Conservation (phyloP, 305 asterid genomes). For the Euphrasia arctica region DNA sequence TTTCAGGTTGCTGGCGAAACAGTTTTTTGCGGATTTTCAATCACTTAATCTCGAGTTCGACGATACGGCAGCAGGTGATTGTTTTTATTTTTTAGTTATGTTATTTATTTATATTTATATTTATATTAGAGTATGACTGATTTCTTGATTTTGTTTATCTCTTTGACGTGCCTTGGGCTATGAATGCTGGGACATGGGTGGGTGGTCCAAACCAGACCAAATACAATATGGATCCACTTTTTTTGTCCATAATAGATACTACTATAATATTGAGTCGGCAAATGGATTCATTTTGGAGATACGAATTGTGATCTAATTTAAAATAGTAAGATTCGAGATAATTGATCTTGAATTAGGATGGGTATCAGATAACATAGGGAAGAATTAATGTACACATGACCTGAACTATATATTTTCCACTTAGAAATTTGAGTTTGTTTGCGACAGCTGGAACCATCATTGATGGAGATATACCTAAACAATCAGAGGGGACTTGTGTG, state of each 20-base stretch:
- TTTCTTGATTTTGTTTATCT: conserved; percentile 24
- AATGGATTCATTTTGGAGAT: conserved; percentile 1
- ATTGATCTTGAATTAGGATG: conserved; percentile 5
- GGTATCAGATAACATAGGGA: conserved; percentile 3
- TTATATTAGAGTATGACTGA: neutral
- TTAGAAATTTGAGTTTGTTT: conserved; percentile 13
- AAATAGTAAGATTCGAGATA: conserved; percentile 1
- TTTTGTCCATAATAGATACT: no score
- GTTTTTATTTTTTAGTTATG: conserved; percentile 9
- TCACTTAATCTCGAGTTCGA: conserved; percentile 79
- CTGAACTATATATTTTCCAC: neutral
- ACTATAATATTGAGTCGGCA: no score
- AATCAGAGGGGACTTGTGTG: conserved; percentile 37
- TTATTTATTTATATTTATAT: no score
- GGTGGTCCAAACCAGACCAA: neutral
- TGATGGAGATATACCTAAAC: conserved; percentile 53
- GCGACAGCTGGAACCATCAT: conserved; percentile 40
- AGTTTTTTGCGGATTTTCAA: conserved; percentile 74
- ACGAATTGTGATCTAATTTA: neutral
- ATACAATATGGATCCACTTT: neutral
- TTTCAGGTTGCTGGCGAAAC: conserved; percentile 86
- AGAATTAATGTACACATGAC: neutral
- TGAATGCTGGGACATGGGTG: conserved; percentile 18
- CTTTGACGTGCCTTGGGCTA: conserved; percentile 20
- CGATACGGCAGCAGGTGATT: conserved; percentile 67